A percentile compares a stretch with the other conserved stretches of the same genome.
phyloP scores from a whole-genome alignment of 441 rosid species.

The Viola pubescens region DNA sequence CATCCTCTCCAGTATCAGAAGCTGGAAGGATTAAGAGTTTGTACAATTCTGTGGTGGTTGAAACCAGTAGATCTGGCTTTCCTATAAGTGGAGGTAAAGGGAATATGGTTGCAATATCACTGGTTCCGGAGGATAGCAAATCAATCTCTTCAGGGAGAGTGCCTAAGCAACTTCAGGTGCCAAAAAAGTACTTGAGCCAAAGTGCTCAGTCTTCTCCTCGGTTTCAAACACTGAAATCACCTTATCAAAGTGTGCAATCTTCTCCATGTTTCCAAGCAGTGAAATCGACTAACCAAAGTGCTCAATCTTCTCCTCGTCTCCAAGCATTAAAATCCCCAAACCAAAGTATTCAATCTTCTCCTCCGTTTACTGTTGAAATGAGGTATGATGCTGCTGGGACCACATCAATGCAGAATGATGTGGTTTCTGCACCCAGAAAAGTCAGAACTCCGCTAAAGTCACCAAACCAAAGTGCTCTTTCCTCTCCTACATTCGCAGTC shows the following conservation, averaged over 20 bases:
- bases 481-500: constrained; percentile 17
- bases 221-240: constrained; percentile 14
- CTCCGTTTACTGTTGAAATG: constrained; percentile 12
- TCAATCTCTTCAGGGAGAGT: constrained; percentile 34
- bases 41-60: constrained; percentile 59
- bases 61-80: constrained; percentile 34
- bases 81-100: constrained; percentile 38
- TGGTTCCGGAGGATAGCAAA: constrained; percentile 41
- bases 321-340: constrained; percentile 14
- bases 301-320: constrained; percentile 33
- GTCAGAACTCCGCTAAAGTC: constrained; percentile 27
- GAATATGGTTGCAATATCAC: constrained; percentile 47
- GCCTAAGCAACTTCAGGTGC: constrained; percentile 34
- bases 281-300: constrained; percentile 23
- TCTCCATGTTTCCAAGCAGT: constrained; percentile 5
- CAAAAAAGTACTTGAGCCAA: constrained; percentile 36
- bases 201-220: constrained; percentile 36
- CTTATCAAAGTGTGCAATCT: constrained; percentile 20
- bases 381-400: constrained; percentile 4
- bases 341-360: constrained; percentile 23
- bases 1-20: constrained; percentile 57
- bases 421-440: constrained; percentile 22
- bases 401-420: constrained; percentile 21
- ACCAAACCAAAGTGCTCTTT: constrained; percentile 16
- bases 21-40: constrained; percentile 81